Base-by-base conservation (phyloP, 352 stramenopile species). In the Phytophthora kernoviae region DNA sequence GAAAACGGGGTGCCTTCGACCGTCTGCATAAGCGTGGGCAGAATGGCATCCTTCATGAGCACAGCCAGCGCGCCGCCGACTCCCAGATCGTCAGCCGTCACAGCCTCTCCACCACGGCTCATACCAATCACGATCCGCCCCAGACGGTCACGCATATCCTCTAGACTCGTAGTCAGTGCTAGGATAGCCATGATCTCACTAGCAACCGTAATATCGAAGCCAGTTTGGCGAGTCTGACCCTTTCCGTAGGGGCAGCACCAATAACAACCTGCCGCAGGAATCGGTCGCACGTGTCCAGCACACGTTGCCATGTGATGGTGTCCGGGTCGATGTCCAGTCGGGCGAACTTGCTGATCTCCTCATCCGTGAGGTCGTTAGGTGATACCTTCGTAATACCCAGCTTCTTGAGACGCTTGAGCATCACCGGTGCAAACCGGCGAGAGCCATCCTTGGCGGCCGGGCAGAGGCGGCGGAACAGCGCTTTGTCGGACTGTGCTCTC, bases 161-260 rank as follows among this genome's bases (percentile, higher is more conserved):
- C 45, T 14, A 99, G 69, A 66, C 90, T 96, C 17, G 88, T 98
- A 1, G 97, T 94, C 40, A 99, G 78, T 21, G 96, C 96, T 48
- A 99, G 76, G 20, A 99, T 97, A 30, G 97, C 97, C 97, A 99
- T 99, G 68, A 99, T 97, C 75, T 99, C 97, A 34, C 88, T 98
- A 1, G 98, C 98, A 3, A 99, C 98, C n/a, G 58, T 80, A 64
- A 91, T 97, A 58, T 95, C 81, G 49, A 93, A 93, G 20, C 83
- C 77, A 43, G 83, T 93, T 14, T 48, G 78, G 42, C 84, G 80
- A 7, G 70, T 79, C 63, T 90, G 87, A 22, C 84, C 89, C 48
- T 96, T 98, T 99, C 97, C 3, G 90, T 93, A 12, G 83, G 67
- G 5, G 87, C 96, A 45, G 89, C 73, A 15, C 97, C 96, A 15